Evolutionary conservation across 225 moss, liverwort and hornwort species (phyloP).

Genomic region (Physcomitrium patens): DNA sequence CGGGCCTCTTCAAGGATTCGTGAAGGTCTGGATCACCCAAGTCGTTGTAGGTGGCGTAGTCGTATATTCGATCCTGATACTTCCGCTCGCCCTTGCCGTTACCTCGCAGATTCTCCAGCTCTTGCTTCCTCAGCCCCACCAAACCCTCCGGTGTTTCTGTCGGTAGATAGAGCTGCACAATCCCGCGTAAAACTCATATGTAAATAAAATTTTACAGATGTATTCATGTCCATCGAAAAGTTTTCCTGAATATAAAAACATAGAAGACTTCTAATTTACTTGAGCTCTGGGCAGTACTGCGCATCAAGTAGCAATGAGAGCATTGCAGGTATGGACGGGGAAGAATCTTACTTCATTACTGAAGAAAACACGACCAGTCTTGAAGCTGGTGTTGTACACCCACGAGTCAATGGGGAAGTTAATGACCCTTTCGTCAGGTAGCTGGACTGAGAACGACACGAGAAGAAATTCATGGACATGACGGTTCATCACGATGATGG

Average conservation of each 20-base stretch:
- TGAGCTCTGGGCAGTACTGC: too few species aligned
- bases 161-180: conserved; percentile 70
- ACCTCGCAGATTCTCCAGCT: conserved; percentile 64
- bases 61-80: conserved; percentile 67
- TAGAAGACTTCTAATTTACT: too few species aligned
- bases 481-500: conserved; percentile 71
- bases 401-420: conserved; percentile 71
- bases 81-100: conserved; percentile 56
- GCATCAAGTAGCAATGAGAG: too few species aligned
- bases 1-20: conserved; percentile 33
- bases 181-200: neutral
- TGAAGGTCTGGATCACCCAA: conserved; percentile 55
- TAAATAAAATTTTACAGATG: too few species aligned
- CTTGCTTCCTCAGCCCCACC: conserved; percentile 53
- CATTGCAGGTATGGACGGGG: neutral
- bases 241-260: too few species aligned
- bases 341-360: conserved; percentile 58
- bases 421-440: conserved; percentile 40
- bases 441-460: conserved; percentile 48
- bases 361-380: conserved; percentile 67
- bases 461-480: conserved; percentile 82
- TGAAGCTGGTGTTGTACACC: conserved; percentile 54
- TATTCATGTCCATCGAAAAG: too few species aligned
- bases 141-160: conserved; percentile 71
- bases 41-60: conserved; percentile 79